These are phyloP conservation scores for Calonectria leucothoes DNA, from an alignment of 2,329 filamentous ascomycete species.

Conservation along the genomic window DNA sequence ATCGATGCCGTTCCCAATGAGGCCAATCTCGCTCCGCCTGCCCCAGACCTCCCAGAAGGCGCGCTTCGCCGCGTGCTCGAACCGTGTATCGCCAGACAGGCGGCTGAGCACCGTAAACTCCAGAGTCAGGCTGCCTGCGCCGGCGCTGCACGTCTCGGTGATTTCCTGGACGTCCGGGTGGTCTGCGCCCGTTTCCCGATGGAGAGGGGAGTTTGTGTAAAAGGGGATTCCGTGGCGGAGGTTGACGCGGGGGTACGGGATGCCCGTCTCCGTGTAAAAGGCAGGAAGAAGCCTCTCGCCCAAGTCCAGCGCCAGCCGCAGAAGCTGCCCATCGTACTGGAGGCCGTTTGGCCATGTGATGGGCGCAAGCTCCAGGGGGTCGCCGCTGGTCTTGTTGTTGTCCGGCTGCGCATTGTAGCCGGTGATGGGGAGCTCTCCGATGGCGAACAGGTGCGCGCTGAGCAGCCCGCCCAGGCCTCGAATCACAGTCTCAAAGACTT, in stretches of 20 bases:
- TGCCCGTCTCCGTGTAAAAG: constrained; percentile 89
- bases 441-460: constrained; percentile 92
- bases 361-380: constrained; percentile 59
- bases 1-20: constrained; percentile 93
- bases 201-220: constrained; percentile 86
- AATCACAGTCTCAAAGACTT: constrained; percentile 98
- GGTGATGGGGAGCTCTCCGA: constrained; percentile 87
- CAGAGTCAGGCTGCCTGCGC: constrained; percentile 93
- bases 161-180: constrained; percentile 70
- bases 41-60: constrained; percentile 99
- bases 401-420: constrained; percentile 72
- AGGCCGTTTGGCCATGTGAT: constrained; percentile 83
- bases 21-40: constrained; percentile 82
- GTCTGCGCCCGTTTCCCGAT: constrained; percentile 60
- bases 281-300: constrained; percentile 87
- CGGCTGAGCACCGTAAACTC: constrained; percentile 94
- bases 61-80: constrained; percentile 88
- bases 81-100: constrained; percentile 86
- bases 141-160: constrained; percentile 96
- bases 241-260: constrained; percentile 96
- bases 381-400: constrained; percentile 42
- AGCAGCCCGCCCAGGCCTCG: constrained; percentile 90
- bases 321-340: constrained; percentile 87
- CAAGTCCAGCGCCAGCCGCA: constrained; percentile 90
- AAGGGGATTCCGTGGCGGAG: constrained; percentile 91